These are phyloP conservation scores for Colletotrichum kahawae DNA, from an alignment of 2,329 filamentous ascomycete species.

Conservation along the genomic window DNA sequence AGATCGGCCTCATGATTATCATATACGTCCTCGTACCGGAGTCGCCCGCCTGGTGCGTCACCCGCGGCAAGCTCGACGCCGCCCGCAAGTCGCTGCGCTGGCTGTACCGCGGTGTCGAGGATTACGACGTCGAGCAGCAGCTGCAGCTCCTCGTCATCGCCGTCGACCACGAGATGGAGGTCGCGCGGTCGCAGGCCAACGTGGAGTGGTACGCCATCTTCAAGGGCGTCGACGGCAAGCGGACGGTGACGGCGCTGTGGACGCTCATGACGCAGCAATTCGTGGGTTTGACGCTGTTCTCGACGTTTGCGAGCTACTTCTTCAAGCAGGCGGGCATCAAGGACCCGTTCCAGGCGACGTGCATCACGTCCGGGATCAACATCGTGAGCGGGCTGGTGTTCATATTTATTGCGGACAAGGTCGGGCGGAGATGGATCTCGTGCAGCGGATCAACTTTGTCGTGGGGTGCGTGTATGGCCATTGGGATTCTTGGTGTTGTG, in stretches of 20 bases:
- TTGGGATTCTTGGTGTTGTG: constrained; percentile 26
- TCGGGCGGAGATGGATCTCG: constrained; percentile 23
- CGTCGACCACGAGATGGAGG: constrained; percentile 24
- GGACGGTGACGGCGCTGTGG: constrained; percentile 34
- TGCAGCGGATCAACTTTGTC: constrained; percentile 19
- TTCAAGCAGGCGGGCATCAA: constrained; percentile 36
- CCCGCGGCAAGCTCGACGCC: constrained; percentile 22
- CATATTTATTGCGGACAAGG: constrained; percentile 22
- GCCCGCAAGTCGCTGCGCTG: constrained; percentile 24
- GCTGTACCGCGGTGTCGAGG: constrained; percentile 29
- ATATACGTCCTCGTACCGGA: constrained; percentile 44
- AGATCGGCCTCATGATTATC: constrained; percentile 43
- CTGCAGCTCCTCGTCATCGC: constrained; percentile 26
- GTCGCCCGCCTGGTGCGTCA: constrained; percentile 44
- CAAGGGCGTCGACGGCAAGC: constrained; percentile 30
- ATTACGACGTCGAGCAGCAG: constrained; percentile 33
- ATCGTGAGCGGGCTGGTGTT: constrained; percentile 23
- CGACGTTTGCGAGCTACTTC: constrained; percentile 32
- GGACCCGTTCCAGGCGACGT: constrained; percentile 28
- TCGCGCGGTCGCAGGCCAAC: constrained; percentile 10
- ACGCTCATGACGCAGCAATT: constrained; percentile 27
- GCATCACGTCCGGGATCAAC: constrained; percentile 26
- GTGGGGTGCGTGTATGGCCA: constrained; percentile 20
- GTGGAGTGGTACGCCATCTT: constrained; percentile 34
- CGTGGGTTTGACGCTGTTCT: constrained; percentile 27